A percentile compares a stretch with the other conserved stretches of the same genome.
These are phyloP conservation scores for Kuraishia molischiana DNA, from an alignment of 805 yeast genomes.

Conservation along the genomic window DNA sequence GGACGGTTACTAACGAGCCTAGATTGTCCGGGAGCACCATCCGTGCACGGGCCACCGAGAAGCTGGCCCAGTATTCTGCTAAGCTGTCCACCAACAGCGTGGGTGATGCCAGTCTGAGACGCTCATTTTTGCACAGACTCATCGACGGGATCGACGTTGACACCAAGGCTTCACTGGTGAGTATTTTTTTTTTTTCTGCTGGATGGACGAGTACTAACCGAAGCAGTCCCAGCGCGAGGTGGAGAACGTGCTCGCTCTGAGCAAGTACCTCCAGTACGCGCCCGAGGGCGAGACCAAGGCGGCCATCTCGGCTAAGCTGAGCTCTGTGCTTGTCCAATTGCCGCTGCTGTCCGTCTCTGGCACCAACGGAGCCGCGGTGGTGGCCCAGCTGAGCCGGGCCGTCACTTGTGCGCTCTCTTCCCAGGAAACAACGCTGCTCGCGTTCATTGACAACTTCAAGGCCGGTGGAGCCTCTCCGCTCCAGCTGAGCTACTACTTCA, in stretches of 20 bases:
- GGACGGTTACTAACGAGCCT: too few relatives aligned
- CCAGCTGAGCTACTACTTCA: slow-evolving; percentile 8
- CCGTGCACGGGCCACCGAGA: slow-evolving; percentile 2
- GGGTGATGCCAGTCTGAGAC: too few relatives aligned
- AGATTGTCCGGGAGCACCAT: slow-evolving; percentile 2
- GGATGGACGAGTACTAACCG: background rate
- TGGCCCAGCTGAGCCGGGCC: slow-evolving; percentile 35
- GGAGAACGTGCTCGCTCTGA: slow-evolving; percentile 48
- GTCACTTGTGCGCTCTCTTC: slow-evolving; percentile 14
- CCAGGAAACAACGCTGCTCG: background rate
- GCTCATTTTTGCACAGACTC: too few relatives aligned
- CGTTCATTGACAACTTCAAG: background rate
- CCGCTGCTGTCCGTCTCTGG: slow-evolving; percentile 31
- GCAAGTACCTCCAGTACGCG: slow-evolving; percentile 29
- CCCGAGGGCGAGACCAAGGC: slow-evolving; percentile 29
- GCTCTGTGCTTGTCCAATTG: slow-evolving; percentile 33
- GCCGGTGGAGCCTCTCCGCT: background rate
- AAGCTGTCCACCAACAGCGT: background rate
- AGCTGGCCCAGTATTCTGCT: background rate
- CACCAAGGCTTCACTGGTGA: background rate
- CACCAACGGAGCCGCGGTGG: slow-evolving; percentile 16
- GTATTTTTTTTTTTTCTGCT: background rate
- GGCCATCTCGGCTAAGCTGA: slow-evolving; percentile 32
- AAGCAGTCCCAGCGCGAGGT: slow-evolving; percentile 20
- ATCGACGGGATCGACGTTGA: background rate